phyloP scores from a whole-genome alignment of 805 yeast species.

The Gaillardinia entomophila region DNA sequence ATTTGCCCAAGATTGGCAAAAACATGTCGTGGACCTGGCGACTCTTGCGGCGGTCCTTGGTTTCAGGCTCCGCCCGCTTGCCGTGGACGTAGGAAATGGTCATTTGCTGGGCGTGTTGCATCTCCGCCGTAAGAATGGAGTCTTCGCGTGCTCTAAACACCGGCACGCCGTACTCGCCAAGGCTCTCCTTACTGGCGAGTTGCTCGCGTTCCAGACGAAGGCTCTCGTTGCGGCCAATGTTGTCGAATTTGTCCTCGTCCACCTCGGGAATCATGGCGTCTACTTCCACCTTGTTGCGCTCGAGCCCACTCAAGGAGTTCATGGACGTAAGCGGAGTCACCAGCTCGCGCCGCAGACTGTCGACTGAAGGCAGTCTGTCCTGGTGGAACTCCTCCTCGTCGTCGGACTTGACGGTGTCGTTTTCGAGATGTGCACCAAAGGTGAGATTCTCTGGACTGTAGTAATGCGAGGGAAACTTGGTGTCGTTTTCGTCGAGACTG shows the following conservation, averaged over 20 bases:
- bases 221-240: neutral
- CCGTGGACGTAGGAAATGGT: neutral
- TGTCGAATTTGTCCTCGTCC: neutral
- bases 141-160: neutral
- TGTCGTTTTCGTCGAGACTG: slow-evolving; percentile 13
- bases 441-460: neutral
- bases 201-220: neutral
- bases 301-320: slow-evolving; percentile 18
- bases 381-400: slow-evolving; percentile 11
- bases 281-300: neutral
- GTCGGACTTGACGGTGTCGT: slow-evolving; percentile 3
- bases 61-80: neutral
- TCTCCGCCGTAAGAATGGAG: neutral
- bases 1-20: slow-evolving; percentile 49
- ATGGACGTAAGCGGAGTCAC: slow-evolving; percentile 34
- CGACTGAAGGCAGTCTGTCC: slow-evolving; percentile 5
- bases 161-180: neutral
- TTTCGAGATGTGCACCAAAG: neutral
- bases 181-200: neutral
- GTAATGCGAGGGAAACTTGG: neutral
- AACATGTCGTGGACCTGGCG: slow-evolving; percentile 47
- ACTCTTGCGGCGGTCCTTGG: slow-evolving; percentile 15
- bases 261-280: neutral
- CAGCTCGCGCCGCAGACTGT: slow-evolving; percentile 7
- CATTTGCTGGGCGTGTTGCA: neutral